Base-by-base conservation (phyloP, 768 basidiomycete genomes). In the Podaxis mareebaensis region DNA sequence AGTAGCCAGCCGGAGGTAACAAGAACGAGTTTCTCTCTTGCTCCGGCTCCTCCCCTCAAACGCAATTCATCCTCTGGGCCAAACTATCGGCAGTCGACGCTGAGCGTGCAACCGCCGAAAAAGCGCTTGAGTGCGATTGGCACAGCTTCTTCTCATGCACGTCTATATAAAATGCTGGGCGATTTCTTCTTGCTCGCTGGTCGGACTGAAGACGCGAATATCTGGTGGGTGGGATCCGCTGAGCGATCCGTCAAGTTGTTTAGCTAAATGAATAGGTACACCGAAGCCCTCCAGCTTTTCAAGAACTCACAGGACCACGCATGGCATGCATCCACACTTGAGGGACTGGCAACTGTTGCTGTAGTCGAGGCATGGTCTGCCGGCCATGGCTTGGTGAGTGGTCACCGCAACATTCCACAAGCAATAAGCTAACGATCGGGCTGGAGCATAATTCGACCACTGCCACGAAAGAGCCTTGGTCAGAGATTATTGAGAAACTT, bases 161-260 rank as follows among this genome's bases (percentile, higher is more conserved):
- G 96, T 61, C 80, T 96, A 40, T 91, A 87, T 75, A 98, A 96
- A 75, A 82, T 96, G 26, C 81, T 93, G 13, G 96, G 88, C 0
- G 95, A 98, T 73, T 83, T 97, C 67, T 96, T 91, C 75, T 77
- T 98, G 17, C 78, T 99, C 26, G 84, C 93, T 6, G 96, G 97
- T n/a, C 81, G 93, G 66, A 84, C 86, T 40, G 85, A 87, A 54
- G 95, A 99, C 70, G 90, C 96, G 1, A 76, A 81, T 44, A 81
- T 90, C 57, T 94, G 94, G 93, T 95, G 76, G 57, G 79, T 73
- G 46, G 17, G 26, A 53, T 44, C 4, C 42, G 48, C 52, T 64
- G 57, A 60, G 57, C 30, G 61, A 20, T 22, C 57, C 30, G 10
- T 51, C 40, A 42, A 39, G 52, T 57, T 52, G 36, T 69, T 64